Evolutionary conservation across 768 basidiomycete genomes (phyloP).

Genomic region (Symmetrospora coprosmae): DNA sequence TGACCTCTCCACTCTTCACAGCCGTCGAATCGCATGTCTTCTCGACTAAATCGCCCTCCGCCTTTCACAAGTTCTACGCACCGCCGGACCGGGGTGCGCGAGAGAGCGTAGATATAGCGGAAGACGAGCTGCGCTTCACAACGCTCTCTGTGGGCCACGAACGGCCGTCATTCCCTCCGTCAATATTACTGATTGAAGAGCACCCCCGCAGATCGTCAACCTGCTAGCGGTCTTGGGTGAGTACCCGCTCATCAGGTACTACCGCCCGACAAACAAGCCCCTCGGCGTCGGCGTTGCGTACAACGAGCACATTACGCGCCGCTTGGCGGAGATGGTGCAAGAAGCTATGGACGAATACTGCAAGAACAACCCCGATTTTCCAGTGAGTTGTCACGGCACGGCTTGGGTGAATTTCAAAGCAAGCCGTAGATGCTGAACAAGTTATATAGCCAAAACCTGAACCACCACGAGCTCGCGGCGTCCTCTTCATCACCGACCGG

Average conservation of each 20-base stretch:
- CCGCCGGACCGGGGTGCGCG: constrained; percentile 54
- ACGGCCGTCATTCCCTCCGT: too few species aligned
- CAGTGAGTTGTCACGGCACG: constrained; percentile 44
- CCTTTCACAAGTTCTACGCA: constrained; percentile 80
- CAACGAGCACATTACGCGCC: constrained; percentile 57
- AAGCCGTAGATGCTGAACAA: constrained; percentile 20
- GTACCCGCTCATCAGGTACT: constrained; percentile 84
- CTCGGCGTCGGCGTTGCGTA: constrained; percentile 64
- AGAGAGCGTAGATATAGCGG: constrained; percentile 56
- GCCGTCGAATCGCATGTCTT: constrained; percentile 77
- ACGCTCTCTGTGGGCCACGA: constrained; percentile 36
- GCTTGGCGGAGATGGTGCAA: constrained; percentile 77
- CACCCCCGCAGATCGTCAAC: constrained; percentile 60
- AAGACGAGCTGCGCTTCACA: constrained; percentile 67
- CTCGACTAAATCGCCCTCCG: constrained; percentile 57
- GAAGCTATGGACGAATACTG: constrained; percentile 71
- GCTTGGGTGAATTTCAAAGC: neutral
- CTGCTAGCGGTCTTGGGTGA: constrained; percentile 80
- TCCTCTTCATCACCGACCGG: constrained; percentile 86
- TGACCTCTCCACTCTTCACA: constrained; percentile 35
- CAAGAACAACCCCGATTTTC: constrained; percentile 69
- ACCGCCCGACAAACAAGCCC: constrained; percentile 66
- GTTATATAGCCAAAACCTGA: constrained; percentile 36
- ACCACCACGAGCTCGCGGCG: constrained; percentile 53
- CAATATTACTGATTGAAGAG: too few species aligned